Evolutionary conservation across 1,284 basidiomycete genomes (phyloP).

Genomic region (Trichosporon sp.): DNA sequence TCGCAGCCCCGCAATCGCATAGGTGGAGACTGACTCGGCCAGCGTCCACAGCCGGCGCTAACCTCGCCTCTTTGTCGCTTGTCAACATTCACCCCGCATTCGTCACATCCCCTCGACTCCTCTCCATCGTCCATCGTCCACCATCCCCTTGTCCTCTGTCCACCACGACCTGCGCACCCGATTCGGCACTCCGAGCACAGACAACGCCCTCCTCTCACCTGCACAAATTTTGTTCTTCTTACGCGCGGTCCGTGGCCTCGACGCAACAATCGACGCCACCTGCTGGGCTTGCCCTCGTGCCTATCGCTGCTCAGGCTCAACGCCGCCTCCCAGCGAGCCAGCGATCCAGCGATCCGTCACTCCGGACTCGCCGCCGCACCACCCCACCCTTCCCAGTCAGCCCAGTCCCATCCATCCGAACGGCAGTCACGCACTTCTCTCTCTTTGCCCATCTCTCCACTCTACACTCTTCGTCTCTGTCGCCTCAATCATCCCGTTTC

Average conservation of each 20-base stretch:
- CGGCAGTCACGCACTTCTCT: background rate
- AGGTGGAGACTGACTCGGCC: no score
- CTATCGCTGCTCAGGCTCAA: conserved; percentile 1
- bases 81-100: conserved; percentile 9
- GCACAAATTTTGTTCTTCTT: background rate
- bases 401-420: background rate
- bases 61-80: conserved; percentile 9
- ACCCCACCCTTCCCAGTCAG: conserved; percentile 8
- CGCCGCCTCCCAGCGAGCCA: no score
- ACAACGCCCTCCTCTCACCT: conserved; percentile 1
- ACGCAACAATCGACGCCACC: background rate
- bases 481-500: background rate
- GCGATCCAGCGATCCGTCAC: conserved; percentile 1
- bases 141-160: background rate
- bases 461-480: background rate
- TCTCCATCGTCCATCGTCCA: background rate
- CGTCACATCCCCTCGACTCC: background rate
- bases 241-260: background rate
- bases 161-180: background rate
- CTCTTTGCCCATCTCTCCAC: background rate
- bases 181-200: background rate
- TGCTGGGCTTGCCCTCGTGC: conserved; percentile 4
- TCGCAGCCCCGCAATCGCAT: background rate
- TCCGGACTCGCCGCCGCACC: background rate
- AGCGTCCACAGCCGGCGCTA: background rate